Base-by-base conservation (phyloP, 2,329 filamentous ascomycete species). In the Talaromyces sp. region DNA sequence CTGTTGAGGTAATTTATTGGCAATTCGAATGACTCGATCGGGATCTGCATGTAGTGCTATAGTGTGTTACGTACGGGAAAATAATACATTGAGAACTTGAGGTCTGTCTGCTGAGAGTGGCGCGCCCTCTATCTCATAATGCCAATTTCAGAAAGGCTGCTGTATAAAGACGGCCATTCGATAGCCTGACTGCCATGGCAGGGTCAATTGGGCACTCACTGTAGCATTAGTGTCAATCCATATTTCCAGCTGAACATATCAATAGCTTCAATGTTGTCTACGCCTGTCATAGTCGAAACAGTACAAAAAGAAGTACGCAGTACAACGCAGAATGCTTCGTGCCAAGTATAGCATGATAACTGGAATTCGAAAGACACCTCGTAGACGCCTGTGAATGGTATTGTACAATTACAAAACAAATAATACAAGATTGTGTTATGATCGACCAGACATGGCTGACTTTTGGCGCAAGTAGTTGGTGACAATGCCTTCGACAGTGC, bases 401-500 rank as follows among this genome's bases (percentile, higher is more conserved):
- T 52, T 52, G 49, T 52, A 52, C 49, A 52, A 29, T 27, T 52
- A 52, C 27, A 52, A 52, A 52, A 52, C 5, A 52, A 52, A 52
- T 52, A 52, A 29, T 29, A 29, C 24, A 27, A 52, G 38, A 35
- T 17, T 57, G 17, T 26, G 14, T 49, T 61, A 61, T 58, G 56
- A 21, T 43, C 62, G 64, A 51, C 73, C 72, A 61, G 73, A 74
- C 65, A 82, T 65, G 50, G 75, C 78, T 60, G 77, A 75, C 69
- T 81, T 81, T 69, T 81, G 75, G 70, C 81, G 80, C 69, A 85
- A 75, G 71, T 88, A 92, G 65, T 84, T 82, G 68, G 82, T 79
- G 61, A 96, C 91, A 69, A 93, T 81, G 66, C 89, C 86, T 74
- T 96, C 90, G 65, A 96, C 90, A 69, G 86, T 91, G 63, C 92